phyloP scores from a whole-genome alignment of 257 asterid species.

The Verbascum thapsus region DNA sequence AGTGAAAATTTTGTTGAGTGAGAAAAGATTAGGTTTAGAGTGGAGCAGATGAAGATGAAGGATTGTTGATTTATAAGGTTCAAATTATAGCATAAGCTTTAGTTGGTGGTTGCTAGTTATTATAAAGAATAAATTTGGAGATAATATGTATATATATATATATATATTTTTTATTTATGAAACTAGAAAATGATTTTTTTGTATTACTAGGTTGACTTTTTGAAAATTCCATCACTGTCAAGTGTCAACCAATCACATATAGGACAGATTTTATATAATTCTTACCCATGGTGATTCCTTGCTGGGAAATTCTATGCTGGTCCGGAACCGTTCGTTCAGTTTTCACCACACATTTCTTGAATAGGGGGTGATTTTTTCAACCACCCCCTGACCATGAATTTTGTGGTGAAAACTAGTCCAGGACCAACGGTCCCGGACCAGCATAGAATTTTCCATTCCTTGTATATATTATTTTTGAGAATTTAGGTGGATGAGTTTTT shows the following conservation, averaged over 20 bases:
- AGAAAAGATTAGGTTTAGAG: constrained; percentile 50
- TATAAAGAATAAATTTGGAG: constrained; percentile 35
- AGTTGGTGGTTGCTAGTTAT: constrained; percentile 53
- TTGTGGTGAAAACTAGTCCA: too few species aligned
- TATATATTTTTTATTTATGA: too few species aligned
- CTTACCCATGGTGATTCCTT: too few species aligned
- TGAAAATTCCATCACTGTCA: constrained; percentile 26
- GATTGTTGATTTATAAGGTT: constrained; percentile 35
- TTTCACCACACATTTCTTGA: too few species aligned
- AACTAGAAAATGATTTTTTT: constrained; percentile 14
- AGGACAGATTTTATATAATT: constrained; percentile 16
- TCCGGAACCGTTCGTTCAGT: too few species aligned
- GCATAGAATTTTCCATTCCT: too few species aligned
- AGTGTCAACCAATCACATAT: too few species aligned
- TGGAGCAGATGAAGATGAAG: constrained; percentile 80
- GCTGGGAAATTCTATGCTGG: too few species aligned
- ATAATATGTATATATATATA: constrained; percentile 37
- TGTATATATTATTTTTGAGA: background rate
- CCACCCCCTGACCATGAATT: too few species aligned
- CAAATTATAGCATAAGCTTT: constrained; percentile 34
- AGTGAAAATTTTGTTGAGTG: constrained; percentile 18
- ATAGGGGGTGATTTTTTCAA: too few species aligned
- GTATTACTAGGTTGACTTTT: constrained; percentile 46
- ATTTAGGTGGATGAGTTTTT: background rate
- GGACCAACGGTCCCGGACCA: too few species aligned